Evolutionary conservation across 768 basidiomycete genomes (phyloP).

Genomic region (Goffeauzyma gilvescens): DNA sequence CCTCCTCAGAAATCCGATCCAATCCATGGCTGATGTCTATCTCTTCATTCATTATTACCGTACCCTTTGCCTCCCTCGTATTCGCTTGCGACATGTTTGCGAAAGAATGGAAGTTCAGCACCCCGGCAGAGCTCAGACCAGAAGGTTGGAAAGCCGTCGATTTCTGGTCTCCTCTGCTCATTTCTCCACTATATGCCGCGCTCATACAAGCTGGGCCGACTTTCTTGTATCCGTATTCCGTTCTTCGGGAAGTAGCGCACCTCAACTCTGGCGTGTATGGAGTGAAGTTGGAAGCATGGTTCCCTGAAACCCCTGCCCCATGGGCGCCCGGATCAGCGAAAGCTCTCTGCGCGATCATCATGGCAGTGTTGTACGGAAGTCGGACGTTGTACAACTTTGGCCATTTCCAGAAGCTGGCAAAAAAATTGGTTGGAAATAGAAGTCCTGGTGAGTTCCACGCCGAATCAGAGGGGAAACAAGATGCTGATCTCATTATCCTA

Average conservation of each 20-base stretch:
- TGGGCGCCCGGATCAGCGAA: too few species aligned
- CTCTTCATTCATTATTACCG: constrained; percentile 59
- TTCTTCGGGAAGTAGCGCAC: neutral
- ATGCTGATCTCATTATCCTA: too few species aligned
- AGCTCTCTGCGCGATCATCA: constrained; percentile 49
- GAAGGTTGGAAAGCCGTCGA: constrained; percentile 75
- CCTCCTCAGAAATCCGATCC: constrained; percentile 38
- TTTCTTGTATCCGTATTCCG: constrained; percentile 28
- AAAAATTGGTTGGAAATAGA: too few species aligned
- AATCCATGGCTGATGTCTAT: constrained; percentile 64
- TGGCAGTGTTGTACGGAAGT: constrained; percentile 44
- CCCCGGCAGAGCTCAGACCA: constrained; percentile 58
- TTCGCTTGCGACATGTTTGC: constrained; percentile 49
- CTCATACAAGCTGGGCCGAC: constrained; percentile 75
- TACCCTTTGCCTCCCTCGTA: constrained; percentile 38
- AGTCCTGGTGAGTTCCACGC: too few species aligned
- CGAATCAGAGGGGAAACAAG: too few species aligned
- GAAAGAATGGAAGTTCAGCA: constrained; percentile 46
- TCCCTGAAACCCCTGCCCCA: constrained; percentile 11
- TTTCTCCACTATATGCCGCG: constrained; percentile 59
- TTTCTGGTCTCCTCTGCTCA: constrained; percentile 62
- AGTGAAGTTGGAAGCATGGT: neutral
- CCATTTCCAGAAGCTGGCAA: too few species aligned
- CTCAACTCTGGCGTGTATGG: too few species aligned
- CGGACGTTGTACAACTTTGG: constrained; percentile 50